Conservation (phyloP, 164 flowering plant genomes). For the Tinospora cordifolia region DNA sequence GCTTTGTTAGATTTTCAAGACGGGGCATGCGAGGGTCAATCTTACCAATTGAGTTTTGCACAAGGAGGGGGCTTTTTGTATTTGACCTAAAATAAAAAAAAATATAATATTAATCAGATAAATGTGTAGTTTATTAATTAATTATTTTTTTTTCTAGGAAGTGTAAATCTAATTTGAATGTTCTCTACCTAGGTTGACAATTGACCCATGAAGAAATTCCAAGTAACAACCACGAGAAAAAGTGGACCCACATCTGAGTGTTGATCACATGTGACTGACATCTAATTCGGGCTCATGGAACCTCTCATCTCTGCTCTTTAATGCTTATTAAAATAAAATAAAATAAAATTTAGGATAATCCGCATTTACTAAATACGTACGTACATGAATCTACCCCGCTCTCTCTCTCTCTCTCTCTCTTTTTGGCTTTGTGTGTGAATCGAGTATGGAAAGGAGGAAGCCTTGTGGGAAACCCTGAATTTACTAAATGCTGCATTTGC, state of each 20-base stretch:
- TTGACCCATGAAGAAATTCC: background rate
- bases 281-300: background rate
- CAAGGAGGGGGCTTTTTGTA: too few relatives aligned
- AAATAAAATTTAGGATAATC: background rate
- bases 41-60: too few relatives aligned
- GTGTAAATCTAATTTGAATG: background rate
- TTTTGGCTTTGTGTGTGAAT: too few relatives aligned
- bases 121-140: too few relatives aligned
- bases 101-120: too few relatives aligned
- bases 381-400: background rate
- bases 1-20: too few relatives aligned
- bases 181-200: background rate
- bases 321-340: background rate
- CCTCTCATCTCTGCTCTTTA: background rate
- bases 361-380: background rate
- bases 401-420: too few relatives aligned
- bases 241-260: background rate
- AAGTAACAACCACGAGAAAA: background rate
- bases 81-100: background rate
- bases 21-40: too few relatives aligned
- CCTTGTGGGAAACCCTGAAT: background rate
- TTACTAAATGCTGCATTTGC: constrained; percentile 2
- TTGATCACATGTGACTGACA: constrained; percentile 1
- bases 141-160: background rate
- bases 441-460: background rate